Conservation (phyloP, 352 stramenopile genomes). For the Vaucheria bursata region DNA sequence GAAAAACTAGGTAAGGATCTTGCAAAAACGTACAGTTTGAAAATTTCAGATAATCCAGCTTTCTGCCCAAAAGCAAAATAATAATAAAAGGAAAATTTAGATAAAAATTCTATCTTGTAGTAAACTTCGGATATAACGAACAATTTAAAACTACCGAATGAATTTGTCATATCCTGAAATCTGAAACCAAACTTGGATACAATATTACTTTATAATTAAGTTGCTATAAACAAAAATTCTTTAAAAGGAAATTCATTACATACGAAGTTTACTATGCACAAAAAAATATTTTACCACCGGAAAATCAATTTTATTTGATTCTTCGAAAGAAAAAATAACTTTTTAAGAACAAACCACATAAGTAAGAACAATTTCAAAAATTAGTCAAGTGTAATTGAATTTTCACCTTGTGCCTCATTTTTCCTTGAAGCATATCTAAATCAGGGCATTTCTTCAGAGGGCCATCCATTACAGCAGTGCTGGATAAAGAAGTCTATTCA, state of each 20-base stretch:
- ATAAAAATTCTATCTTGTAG: background rate
- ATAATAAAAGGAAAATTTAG: background rate
- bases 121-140: background rate
- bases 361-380: too few species aligned
- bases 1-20: slow-evolving; percentile 32
- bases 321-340: too few species aligned
- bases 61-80: background rate
- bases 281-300: too few species aligned
- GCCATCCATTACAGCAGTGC: slow-evolving; percentile 49
- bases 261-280: too few species aligned
- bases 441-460: slow-evolving; percentile 53
- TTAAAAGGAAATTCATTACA: too few species aligned
- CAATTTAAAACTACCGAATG: background rate
- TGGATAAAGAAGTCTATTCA: too few species aligned
- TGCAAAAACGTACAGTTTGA: slow-evolving; percentile 61
- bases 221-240: too few species aligned
- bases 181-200: background rate
- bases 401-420: slow-evolving; percentile 9
- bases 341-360: too few species aligned
- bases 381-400: too few species aligned
- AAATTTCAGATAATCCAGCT: slow-evolving; percentile 51
- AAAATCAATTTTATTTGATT: too few species aligned
- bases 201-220: too few species aligned
- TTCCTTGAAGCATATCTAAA: slow-evolving; percentile 36
- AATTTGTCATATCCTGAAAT: background rate